A percentile compares a stretch with the other conserved stretches of the same genome.
Evolutionary conservation across 371 early-diverging fungal species (phyloP).

Genomic region (Encephalitozoon hellem): DNA sequence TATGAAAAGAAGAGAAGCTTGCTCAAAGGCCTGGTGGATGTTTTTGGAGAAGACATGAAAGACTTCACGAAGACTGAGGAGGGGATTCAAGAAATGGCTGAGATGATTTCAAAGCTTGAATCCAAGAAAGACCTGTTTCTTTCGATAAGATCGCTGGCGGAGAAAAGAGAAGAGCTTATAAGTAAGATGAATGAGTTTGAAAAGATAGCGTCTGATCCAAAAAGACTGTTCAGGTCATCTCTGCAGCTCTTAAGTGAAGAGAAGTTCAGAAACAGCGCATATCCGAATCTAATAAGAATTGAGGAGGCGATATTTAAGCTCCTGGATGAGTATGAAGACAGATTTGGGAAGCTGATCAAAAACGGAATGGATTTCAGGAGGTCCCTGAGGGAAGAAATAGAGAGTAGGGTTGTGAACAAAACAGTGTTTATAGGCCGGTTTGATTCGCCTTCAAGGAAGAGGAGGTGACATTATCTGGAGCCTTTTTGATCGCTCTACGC

Average conservation of each 20-base stretch:
- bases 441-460: constrained; percentile 37
- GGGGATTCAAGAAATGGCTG: constrained; percentile 31
- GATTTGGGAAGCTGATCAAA: constrained; percentile 32
- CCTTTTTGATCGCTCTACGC: no score
- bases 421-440: constrained; percentile 50
- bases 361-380: constrained; percentile 17
- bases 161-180: constrained; percentile 45
- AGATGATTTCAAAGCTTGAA: constrained; percentile 22
- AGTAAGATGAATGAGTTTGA: constrained; percentile 74
- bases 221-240: constrained; percentile 68
- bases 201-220: constrained; percentile 72
- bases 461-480: background rate
- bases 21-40: background rate
- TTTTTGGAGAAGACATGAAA: constrained; percentile 5
- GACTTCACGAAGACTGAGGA: constrained; percentile 26
- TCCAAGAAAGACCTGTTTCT: constrained; percentile 18
- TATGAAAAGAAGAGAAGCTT: background rate
- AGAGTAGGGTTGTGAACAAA: constrained; percentile 56
- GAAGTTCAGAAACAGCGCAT: constrained; percentile 71
- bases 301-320: constrained; percentile 64
- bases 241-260: constrained; percentile 75
- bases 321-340: constrained; percentile 33
- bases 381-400: constrained; percentile 45
- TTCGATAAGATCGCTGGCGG: constrained; percentile 33
- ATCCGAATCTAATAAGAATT: constrained; percentile 68